Conservation (phyloP, 257 asterid species). For the Prunella vulgaris region DNA sequence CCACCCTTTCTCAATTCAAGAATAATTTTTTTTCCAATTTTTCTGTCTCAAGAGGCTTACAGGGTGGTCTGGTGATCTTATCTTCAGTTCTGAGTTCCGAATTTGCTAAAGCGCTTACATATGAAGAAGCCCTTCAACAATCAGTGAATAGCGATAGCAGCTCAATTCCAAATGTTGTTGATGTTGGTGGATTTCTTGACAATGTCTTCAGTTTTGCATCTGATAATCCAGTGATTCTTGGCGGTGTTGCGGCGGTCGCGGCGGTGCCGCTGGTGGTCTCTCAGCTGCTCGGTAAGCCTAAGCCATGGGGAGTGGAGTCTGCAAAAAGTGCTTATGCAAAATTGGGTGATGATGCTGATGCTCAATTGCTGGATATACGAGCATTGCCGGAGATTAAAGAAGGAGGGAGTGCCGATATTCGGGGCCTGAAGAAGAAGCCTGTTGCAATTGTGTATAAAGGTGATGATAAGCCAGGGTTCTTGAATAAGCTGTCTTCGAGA, state of each 20-base stretch:
- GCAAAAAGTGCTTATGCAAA: constrained; percentile 76
- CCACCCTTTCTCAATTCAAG: constrained; percentile 38
- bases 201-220: constrained; percentile 42
- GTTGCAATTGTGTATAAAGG: constrained; percentile 59
- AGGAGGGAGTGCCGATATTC: constrained; percentile 71
- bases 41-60: constrained; percentile 36
- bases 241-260: constrained; percentile 54
- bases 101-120: constrained; percentile 66
- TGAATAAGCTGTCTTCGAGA: constrained; percentile 64
- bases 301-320: constrained; percentile 80
- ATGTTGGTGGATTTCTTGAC: constrained; percentile 46
- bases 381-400: constrained; percentile 38
- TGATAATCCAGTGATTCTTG: constrained; percentile 65
- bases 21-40: constrained; percentile 27
- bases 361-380: constrained; percentile 80
- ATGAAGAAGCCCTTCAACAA: constrained; percentile 79
- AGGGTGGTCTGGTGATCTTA: constrained; percentile 49
- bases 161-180: constrained; percentile 43
- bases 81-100: constrained; percentile 51
- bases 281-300: constrained; percentile 58
- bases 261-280: constrained; percentile 67
- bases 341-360: constrained; percentile 59
- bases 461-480: constrained; percentile 76
- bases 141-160: constrained; percentile 26
- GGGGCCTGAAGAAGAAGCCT: constrained; percentile 73